A percentile compares a stretch with the other conserved stretches of the same genome.
These are phyloP conservation scores for Rhynchosporium agropyri DNA, from an alignment of 2,329 filamentous ascomycete species.

Conservation along the genomic window DNA sequence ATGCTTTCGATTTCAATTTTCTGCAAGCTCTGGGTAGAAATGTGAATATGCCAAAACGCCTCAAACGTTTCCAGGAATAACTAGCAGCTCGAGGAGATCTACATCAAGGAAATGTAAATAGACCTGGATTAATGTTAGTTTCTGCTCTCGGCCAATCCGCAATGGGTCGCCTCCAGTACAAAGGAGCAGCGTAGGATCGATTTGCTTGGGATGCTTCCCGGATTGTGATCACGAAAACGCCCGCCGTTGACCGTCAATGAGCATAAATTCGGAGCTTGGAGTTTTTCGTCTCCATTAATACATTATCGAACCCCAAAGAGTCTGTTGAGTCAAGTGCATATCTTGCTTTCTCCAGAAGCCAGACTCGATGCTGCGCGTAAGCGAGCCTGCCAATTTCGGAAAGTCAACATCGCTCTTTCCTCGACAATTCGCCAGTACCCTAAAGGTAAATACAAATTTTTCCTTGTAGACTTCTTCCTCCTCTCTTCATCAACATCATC, in stretches of 20 bases:
- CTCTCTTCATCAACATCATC: background rate
- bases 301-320: too few species aligned
- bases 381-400: background rate
- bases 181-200: too few species aligned
- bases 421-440: too few species aligned
- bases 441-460: background rate
- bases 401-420: conserved; percentile 3
- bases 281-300: too few species aligned
- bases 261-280: too few species aligned
- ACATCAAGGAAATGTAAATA: background rate
- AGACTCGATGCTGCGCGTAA: background rate
- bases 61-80: background rate
- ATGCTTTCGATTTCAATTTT: background rate
- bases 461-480: background rate
- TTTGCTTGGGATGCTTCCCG: too few species aligned
- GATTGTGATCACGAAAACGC: too few species aligned
- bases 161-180: too few species aligned
- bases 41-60: background rate
- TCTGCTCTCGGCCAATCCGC: too few species aligned
- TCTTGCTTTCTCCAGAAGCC: background rate
- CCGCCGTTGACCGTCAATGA: too few species aligned
- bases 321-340: background rate
- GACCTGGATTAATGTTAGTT: too few species aligned
- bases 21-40: background rate
- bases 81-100: background rate